Conservation (phyloP, 352 stramenopile genomes). For the Phytophthora hibernalis region DNA sequence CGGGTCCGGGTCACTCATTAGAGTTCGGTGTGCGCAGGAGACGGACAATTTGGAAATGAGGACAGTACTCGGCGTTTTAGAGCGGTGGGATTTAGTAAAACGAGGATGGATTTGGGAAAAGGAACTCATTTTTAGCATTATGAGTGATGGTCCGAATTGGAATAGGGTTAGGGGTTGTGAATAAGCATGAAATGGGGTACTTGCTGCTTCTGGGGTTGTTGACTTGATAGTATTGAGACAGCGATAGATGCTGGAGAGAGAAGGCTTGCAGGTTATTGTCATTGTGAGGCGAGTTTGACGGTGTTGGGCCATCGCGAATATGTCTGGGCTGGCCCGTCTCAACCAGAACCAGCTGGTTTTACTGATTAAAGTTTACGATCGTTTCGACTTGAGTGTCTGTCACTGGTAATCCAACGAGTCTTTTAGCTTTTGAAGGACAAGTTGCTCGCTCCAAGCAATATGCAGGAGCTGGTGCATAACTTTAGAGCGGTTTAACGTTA, state of each 20-base stretch:
- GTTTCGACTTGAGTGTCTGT: neutral
- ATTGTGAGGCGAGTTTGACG: neutral
- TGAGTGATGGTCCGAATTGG: constrained; percentile 25
- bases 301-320: neutral
- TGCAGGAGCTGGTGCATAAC: too few relatives aligned
- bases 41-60: constrained; percentile 19
- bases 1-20: constrained; percentile 13
- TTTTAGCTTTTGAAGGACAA: too few relatives aligned
- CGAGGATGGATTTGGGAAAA: neutral
- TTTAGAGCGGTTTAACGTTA: too few relatives aligned
- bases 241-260: too few relatives aligned
- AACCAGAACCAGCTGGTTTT: constrained; percentile 16
- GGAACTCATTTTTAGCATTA: constrained; percentile 5
- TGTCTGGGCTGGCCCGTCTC: constrained; percentile 22
- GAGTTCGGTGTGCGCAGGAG: neutral
- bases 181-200: neutral
- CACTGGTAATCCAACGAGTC: neutral
- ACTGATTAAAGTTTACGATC: constrained; percentile 25
- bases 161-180: constrained; percentile 1
- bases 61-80: neutral
- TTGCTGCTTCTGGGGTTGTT: too few relatives aligned
- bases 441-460: too few relatives aligned
- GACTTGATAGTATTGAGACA: too few relatives aligned
- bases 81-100: neutral
- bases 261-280: too few relatives aligned